phyloP scores from a whole-genome alignment of 2,329 filamentous ascomycete genomes.

The Nothophoma quercina region DNA sequence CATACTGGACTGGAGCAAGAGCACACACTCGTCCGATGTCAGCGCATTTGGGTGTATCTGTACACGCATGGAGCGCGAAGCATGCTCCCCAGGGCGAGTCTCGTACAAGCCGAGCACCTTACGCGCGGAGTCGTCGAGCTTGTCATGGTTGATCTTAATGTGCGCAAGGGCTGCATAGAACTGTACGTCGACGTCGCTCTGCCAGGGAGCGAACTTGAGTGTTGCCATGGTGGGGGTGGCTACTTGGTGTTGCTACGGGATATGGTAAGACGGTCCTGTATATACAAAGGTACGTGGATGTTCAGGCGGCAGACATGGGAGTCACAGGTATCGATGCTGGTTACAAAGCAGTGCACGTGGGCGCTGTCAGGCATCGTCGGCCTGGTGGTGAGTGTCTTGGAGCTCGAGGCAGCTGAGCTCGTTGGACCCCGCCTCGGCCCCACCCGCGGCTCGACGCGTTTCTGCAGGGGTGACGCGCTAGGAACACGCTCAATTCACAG shows the following conservation, averaged over 20 bases:
- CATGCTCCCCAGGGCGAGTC: constrained; percentile 73
- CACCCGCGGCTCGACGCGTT: constrained; percentile 31
- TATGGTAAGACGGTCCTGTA: background rate
- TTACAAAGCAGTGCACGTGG: constrained; percentile 30
- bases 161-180: constrained; percentile 94
- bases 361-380: constrained; percentile 28
- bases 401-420: constrained; percentile 14
- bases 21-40: constrained; percentile 78
- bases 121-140: constrained; percentile 91
- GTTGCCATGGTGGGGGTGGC: constrained; percentile 44
- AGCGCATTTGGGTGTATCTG: constrained; percentile 89
- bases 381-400: constrained; percentile 32
- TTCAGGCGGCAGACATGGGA: constrained; percentile 18
- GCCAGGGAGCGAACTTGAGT: constrained; percentile 85
- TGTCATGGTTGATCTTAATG: constrained; percentile 95
- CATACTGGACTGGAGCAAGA: background rate
- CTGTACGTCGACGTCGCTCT: constrained; percentile 91
- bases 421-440: constrained; percentile 3
- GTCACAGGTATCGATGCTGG: constrained; percentile 26
- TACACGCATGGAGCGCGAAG: constrained; percentile 83
- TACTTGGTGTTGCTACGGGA: constrained; percentile 1
- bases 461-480: constrained; percentile 32
- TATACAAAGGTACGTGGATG: background rate
- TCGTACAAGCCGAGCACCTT: constrained; percentile 89
- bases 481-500: constrained; percentile 6